Evolutionary conservation across 768 basidiomycete genomes (phyloP).

Genomic region (Tylopilus vinaceipallidus): DNA sequence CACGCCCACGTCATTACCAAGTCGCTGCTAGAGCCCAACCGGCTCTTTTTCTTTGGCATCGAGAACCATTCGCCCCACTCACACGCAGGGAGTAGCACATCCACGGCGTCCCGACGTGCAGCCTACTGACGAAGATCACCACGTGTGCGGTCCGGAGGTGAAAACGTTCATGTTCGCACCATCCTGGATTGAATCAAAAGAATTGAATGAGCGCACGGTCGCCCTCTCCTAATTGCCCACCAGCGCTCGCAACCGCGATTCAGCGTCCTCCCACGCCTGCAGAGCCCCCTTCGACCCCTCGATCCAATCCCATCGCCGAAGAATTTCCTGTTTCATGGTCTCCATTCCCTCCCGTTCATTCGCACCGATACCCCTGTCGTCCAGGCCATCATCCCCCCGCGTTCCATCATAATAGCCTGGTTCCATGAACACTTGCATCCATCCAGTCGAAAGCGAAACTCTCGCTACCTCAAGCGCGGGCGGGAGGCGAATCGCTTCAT

Average conservation of each 20-base stretch:
- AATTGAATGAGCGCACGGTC: neutral
- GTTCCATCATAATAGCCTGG: conserved; percentile 25
- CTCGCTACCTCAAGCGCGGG: conserved; percentile 12
- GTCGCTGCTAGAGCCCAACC: too few relatives aligned
- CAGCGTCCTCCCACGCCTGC: conserved; percentile 19
- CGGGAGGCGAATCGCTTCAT: conserved; percentile 14
- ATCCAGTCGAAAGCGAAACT: conserved; percentile 14
- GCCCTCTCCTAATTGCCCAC: neutral
- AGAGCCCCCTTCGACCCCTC: conserved; percentile 6
- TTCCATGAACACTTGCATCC: conserved; percentile 17
- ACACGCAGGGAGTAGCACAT: too few relatives aligned
- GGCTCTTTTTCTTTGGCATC: too few relatives aligned
- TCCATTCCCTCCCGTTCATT: conserved; percentile 20
- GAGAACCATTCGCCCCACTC: too few relatives aligned
- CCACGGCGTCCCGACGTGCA: too few relatives aligned
- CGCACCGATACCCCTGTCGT: conserved; percentile 5
- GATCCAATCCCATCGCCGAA: conserved; percentile 17
- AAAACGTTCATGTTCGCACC: too few relatives aligned
- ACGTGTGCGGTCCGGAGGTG: too few relatives aligned
- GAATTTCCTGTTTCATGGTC: conserved; percentile 9
- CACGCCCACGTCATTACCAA: too few relatives aligned
- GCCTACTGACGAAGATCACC: too few relatives aligned
- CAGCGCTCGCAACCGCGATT: conserved; percentile 6
- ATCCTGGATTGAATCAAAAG: too few relatives aligned
- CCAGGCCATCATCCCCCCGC: conserved; percentile 3